These are phyloP conservation scores for Exophiala lecanii-corni DNA, from an alignment of 2,329 filamentous ascomycete species.

Conservation along the genomic window DNA sequence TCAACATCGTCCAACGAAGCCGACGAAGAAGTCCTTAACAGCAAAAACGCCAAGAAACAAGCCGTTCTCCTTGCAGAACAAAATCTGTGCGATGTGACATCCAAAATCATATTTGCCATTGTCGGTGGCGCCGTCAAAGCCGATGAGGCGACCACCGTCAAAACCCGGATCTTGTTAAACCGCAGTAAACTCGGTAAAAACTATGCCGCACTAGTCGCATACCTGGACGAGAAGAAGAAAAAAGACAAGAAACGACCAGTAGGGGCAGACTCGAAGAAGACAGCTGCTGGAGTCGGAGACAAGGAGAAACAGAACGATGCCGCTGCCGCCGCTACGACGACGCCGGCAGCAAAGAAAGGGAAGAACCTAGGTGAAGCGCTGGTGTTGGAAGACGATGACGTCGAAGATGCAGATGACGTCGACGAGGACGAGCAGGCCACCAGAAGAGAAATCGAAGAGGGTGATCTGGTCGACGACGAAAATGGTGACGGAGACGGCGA, in stretches of 20 bases:
- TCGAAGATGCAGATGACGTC: constrained; percentile 22
- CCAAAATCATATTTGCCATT: constrained; percentile 77
- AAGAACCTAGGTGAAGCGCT: constrained; percentile 19
- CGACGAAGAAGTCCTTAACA: constrained; percentile 21
- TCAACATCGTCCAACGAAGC: constrained; percentile 1
- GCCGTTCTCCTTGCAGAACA: constrained; percentile 74
- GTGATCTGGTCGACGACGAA: constrained; percentile 12
- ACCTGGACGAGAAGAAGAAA: constrained; percentile 64
- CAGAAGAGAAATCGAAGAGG: constrained; percentile 11
- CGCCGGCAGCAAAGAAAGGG: constrained; percentile 10
- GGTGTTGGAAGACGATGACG: constrained; percentile 24
- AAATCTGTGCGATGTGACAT: constrained; percentile 76
- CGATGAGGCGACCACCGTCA: constrained; percentile 52
- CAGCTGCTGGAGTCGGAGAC: not conserved
- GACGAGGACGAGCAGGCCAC: constrained; percentile 14
- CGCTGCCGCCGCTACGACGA: constrained; percentile 4
- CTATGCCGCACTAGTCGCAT: constrained; percentile 77
- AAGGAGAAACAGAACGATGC: constrained; percentile 3
- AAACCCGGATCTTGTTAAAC: constrained; percentile 71
- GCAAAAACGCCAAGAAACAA: constrained; percentile 49
- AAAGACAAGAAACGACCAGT: constrained; percentile 29
- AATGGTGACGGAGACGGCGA: constrained; percentile 7
- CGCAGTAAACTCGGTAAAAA: constrained; percentile 75
- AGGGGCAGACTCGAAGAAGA: constrained; percentile 6
- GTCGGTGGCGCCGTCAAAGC: constrained; percentile 71